Evolutionary conservation across 208 protist genomes (phyloP).

Genomic region (Trypanosoma scelopori): DNA sequence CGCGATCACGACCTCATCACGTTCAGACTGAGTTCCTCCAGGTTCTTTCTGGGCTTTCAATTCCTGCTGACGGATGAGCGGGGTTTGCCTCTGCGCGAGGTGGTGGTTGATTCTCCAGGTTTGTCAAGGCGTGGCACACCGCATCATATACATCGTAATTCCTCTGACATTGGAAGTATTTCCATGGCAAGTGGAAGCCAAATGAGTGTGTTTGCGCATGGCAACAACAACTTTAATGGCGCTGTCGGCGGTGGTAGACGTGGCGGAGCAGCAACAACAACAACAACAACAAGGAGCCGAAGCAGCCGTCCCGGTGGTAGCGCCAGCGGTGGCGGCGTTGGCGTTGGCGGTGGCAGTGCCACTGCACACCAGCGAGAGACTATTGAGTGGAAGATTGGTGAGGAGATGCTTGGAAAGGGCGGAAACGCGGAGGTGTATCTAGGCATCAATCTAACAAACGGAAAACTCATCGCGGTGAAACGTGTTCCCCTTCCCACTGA

Average conservation of each 20-base stretch:
- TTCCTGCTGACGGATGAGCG: constrained; percentile 76
- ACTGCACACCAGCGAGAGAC: constrained; percentile 45
- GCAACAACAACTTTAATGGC: constrained; percentile 24
- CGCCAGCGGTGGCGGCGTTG: too few species aligned
- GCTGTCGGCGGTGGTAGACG: constrained; percentile 23
- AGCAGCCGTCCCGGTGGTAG: constrained; percentile 17
- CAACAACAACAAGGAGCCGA: constrained; percentile 24
- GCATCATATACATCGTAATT: constrained; percentile 10
- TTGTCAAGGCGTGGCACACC: constrained; percentile 18
- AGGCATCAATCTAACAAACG: constrained; percentile 90
- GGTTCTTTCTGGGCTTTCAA: constrained; percentile 88
- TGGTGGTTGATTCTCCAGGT: background rate
- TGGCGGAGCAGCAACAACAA: constrained; percentile 21
- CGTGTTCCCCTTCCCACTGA: constrained; percentile 70
- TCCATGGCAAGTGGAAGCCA: constrained; percentile 7
- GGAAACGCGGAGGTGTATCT: constrained; percentile 89
- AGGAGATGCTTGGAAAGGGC: constrained; percentile 89
- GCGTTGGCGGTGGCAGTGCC: background rate
- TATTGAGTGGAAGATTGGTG: constrained; percentile 91
- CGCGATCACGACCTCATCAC: constrained; percentile 81
- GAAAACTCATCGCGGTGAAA: constrained; percentile 90
- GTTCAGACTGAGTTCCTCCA: constrained; percentile 75
- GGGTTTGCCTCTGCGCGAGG: constrained; percentile 50
- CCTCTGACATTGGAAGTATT: constrained; percentile 19
- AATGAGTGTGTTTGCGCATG: constrained; percentile 17